Base-by-base conservation (phyloP, 1,139 yeast species). In the Saccharomyces hybrid region DNA sequence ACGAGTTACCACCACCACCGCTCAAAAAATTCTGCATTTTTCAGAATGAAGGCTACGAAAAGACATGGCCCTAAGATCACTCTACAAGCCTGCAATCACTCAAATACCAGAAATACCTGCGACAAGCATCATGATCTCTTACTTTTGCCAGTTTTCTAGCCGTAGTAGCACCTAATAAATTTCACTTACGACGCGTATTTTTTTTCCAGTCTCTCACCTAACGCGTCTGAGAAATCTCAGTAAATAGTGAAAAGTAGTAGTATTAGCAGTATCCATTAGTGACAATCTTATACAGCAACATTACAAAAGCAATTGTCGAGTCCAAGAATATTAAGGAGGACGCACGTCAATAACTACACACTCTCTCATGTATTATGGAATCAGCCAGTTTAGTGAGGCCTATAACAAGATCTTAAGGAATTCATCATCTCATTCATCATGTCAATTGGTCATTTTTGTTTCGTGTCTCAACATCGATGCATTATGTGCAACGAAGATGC, bases 401-500 rank as follows among this genome's bases (percentile, higher is more conserved):
- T 85, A 84, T 65, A 77, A 78, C 54, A 82, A 79, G 53, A 82
- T 86, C 57, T 76, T 81, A 61, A 73, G 77, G 55, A 77, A 83
- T 13, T 84, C 90, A 9, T 72, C 88, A 53, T 85, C 96, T 8
- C 96, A 90, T 68, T 85, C 96, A 26, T 86, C 96, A 5, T 91
- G 98, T 68, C 87, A 88, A 64, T 74, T 93, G 56, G 91, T 90
- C 46, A 76, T 93, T 26, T 90, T 91, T 68, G 96, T 90, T 41
- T 88, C 98, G 6, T 88, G 96, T 70, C 76, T 91, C 61, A 89
- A 87, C 69, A 85, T 93, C 48, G 99, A 95, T 73, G 90, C 98
- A 47, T 74, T 95, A 28, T 93, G 98, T 73, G 88, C 96, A 0
- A 83, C 96, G 47, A 85, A 83, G 66, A 85, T 90, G 67, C 73